Base-by-base conservation (phyloP, 768 basidiomycete species). In the Tricholoma saponaceum region DNA sequence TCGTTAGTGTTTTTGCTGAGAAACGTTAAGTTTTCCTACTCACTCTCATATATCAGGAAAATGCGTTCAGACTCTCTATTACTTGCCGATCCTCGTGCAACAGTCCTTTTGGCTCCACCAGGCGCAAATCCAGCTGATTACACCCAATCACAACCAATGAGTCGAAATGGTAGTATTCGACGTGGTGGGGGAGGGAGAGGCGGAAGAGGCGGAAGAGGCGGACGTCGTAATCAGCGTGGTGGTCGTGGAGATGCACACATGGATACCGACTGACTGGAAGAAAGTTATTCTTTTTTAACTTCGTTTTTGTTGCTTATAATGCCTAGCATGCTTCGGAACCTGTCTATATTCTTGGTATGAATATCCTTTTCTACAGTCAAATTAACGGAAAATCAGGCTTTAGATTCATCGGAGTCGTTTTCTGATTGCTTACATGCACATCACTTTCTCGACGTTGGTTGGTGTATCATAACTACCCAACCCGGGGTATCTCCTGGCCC, bases 41-140 rank as follows among this genome's bases (percentile, higher is more conserved):
- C 4, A 59, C 16, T n/a, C 5, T 18, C 2, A n/a, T 56, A 58
- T 30, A 32, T 4, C 63, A 93, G 92, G 59, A 94, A 92, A 82
- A 78, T 95, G 78, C 89, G 92, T 54, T 93, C 92, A 2, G 92
- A 95, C 67, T 83, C 83, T 1, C 78, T 93, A 51, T 69, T 91
- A 30, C 75, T 76, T 28, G 72, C 74, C 20, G 81, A 81, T 58
- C 81, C 86, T n/a, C 83, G 89, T 25, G 88, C 89, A 4, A 77
- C 81, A 12, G 80, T 92, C 0, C 74, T 90, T 20, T 69, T 88
- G 26, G 83, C 84, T 26, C 89, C 89, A 0, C 88, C 87, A 12
- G 87, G 87, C 7, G 69, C 82, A 4, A 76, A 89, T 58, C 76
- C 81, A 0, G 76, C 79, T 30, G 79, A 80, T 3, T 82, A 87